phyloP scores from a whole-genome alignment of 2,329 filamentous ascomycete species.

The Alternaria brassicicola region DNA sequence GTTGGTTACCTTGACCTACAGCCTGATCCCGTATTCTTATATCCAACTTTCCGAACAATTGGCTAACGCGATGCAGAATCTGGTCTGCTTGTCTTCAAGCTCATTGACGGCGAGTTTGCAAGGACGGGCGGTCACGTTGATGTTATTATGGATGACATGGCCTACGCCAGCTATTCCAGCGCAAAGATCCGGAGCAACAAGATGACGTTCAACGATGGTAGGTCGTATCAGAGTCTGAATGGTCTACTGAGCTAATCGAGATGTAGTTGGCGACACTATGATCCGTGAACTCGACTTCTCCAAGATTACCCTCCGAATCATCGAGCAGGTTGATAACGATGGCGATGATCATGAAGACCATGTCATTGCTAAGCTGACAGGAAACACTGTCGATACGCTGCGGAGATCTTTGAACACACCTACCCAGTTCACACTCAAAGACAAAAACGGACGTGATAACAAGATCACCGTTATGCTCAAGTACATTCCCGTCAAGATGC shows the following conservation, averaged over 20 bases:
- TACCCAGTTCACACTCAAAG: constrained; percentile 78
- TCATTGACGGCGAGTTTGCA: constrained; percentile 86
- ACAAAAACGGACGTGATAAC: constrained; percentile 75
- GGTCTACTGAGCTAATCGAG: constrained; percentile 29
- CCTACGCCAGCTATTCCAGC: constrained; percentile 86
- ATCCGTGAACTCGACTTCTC: constrained; percentile 98
- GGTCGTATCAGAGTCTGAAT: constrained; percentile 17
- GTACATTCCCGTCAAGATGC: constrained; percentile 93
- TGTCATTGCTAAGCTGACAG: constrained; percentile 79
- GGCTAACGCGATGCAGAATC: constrained; percentile 67
- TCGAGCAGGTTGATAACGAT: constrained; percentile 77
- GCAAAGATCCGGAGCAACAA: constrained; percentile 72
- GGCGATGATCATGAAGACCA: constrained; percentile 72
- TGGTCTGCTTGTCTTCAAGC: constrained; percentile 90
- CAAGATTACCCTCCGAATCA: constrained; percentile 83
- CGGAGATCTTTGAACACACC: constrained; percentile 93
- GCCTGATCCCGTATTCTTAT: constrained; percentile 27
- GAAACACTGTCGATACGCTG: constrained; percentile 83
- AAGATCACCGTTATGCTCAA: constrained; percentile 91
- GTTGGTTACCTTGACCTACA: constrained; percentile 33
- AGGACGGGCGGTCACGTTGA: constrained; percentile 79
- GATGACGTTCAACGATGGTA: constrained; percentile 81
- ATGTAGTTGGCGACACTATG: constrained; percentile 81
- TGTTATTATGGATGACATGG: constrained; percentile 91
- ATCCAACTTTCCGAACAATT: background rate